phyloP scores from a whole-genome alignment of 2,329 filamentous ascomycete species.

The Penicillium sp. region DNA sequence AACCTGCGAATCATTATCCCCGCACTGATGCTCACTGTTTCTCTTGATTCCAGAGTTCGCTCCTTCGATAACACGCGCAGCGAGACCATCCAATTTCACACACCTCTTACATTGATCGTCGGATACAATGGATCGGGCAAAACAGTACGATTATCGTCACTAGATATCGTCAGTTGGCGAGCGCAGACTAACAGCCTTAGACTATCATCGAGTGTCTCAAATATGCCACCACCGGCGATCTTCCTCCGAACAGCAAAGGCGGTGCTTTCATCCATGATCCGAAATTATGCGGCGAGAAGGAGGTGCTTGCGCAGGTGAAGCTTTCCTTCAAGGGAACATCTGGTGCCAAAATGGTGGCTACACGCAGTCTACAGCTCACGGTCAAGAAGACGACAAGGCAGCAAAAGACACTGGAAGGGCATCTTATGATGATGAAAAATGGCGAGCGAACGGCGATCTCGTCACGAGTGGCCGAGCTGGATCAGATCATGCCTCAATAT shows the following conservation, averaged over 20 bases:
- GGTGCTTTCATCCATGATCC: constrained; percentile 97
- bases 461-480: constrained; percentile 75
- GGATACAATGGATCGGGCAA: constrained; percentile 97
- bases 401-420: constrained; percentile 82
- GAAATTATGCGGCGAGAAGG: constrained; percentile 80
- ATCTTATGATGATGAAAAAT: constrained; percentile 71
- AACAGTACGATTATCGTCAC: constrained; percentile 58
- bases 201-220: constrained; percentile 99
- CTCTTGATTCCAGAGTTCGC: constrained; percentile 57
- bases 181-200: constrained; percentile 30
- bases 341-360: constrained; percentile 77
- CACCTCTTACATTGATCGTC: constrained; percentile 92
- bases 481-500: constrained; percentile 79
- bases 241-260: constrained; percentile 84
- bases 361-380: constrained; percentile 79
- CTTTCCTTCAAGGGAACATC: constrained; percentile 80
- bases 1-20: background rate
- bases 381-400: constrained; percentile 76
- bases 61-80: constrained; percentile 77
- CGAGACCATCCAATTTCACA: constrained; percentile 83
- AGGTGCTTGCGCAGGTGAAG: constrained; percentile 88
- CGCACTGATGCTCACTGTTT: constrained; percentile 1
- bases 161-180: background rate
- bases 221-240: constrained; percentile 92
- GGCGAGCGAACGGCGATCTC: constrained; percentile 80